Base-by-base conservation (phyloP, 768 basidiomycete genomes). In the Lactarius psammicola region DNA sequence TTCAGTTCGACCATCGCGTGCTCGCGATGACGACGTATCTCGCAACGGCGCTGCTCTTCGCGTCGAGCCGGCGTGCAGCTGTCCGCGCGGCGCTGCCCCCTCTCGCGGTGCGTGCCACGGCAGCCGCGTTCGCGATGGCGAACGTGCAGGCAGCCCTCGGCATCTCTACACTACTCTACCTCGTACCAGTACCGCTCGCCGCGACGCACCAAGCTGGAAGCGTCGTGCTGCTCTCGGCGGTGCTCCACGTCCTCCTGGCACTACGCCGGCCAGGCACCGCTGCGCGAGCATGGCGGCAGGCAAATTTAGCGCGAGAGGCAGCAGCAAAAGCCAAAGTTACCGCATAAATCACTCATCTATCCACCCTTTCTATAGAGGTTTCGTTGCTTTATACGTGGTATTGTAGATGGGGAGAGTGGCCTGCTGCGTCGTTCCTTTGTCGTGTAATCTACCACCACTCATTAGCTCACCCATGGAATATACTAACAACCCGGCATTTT, bases 201-300 rank as follows among this genome's bases (percentile, higher is more conserved):
- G 94, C 96, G 11, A 83, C 88, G 40, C 97, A 99, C 74, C 97
- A 99, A 75, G 97, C 94, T 0, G 97, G 97, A 5, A 97, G 95
- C 71, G 90, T 98, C 9, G 82, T 89, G 46, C 79, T 99, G 8
- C 78, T 99, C 55, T 95, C 90, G 26, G 85, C 89, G 4, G 85
- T 94, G 82, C 75, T 94, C 2, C 93, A 93, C 59, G 74, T 95
- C 3, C 78, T 90, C 5, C 81, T 92, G 18, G 81, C 87, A 0
- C 76, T 98, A 62, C 81, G 94, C 42, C 79, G 83, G 62, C 95
- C 95, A 0, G 81, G 88, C 20, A 69, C 74, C 13, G 87, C 87
- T n/a, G 91, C 92, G 15, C 79, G 79, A 51, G 73, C 81, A 30
- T 89, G 88, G 89, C 77, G 87, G 59, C 78, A 73, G 51, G 76